phyloP scores from a whole-genome alignment of 352 stramenopile species.

The Pythium grandisporangium region DNA sequence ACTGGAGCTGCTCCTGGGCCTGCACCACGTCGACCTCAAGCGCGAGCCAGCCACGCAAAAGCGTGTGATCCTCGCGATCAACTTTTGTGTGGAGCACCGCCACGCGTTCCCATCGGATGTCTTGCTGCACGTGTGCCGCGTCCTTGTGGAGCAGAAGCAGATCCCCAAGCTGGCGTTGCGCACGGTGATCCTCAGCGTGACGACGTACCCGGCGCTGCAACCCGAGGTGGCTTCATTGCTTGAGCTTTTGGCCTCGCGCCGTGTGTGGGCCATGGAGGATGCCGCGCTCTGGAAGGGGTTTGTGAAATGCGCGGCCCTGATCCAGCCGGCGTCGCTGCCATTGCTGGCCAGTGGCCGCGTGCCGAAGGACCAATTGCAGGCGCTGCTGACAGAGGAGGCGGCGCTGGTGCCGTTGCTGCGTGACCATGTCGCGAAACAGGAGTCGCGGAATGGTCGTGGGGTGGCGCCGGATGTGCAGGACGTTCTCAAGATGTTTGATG shows the following conservation, averaged over 20 bases:
- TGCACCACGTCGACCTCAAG: conserved; percentile 74
- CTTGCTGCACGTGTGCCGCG: conserved; percentile 52
- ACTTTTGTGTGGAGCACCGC: conserved; percentile 71
- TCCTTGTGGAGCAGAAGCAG: conserved; percentile 44
- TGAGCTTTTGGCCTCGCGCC: conserved; percentile 34
- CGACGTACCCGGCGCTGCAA: conserved; percentile 54
- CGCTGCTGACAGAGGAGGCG: conserved; percentile 49
- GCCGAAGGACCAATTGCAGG: conserved; percentile 31
- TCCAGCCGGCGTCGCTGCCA: conserved; percentile 64
- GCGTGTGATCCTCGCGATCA: conserved; percentile 66
- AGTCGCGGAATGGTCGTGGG: no score
- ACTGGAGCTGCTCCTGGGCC: conserved; percentile 58
- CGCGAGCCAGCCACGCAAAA: conserved; percentile 64
- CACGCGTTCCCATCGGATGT: conserved; percentile 73
- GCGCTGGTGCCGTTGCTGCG: conserved; percentile 36
- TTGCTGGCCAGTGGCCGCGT: conserved; percentile 50
- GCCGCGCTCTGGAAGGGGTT: conserved; percentile 74
- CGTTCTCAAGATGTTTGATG: neutral
- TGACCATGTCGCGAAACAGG: conserved; percentile 20
- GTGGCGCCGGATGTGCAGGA: no score
- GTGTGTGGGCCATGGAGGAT: conserved; percentile 61
- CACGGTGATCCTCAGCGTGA: conserved; percentile 73
- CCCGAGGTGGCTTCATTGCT: conserved; percentile 51
- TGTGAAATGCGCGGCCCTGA: conserved; percentile 64
- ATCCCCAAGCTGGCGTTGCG: conserved; percentile 65